These are phyloP conservation scores for Blastobotrys indianensis DNA, from an alignment of 1,139 yeast genomes.

Conservation along the genomic window DNA sequence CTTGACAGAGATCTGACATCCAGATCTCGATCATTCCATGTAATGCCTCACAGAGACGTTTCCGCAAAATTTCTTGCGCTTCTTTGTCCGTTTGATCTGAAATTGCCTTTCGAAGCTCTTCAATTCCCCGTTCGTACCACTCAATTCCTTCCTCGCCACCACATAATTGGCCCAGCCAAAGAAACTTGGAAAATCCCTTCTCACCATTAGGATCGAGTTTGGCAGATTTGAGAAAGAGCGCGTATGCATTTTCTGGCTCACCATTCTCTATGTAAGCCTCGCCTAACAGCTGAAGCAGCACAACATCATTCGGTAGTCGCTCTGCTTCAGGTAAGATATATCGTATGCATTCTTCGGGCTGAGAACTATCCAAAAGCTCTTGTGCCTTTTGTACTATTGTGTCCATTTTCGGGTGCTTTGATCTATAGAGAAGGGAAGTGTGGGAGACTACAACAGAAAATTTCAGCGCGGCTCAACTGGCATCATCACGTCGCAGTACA, in stretches of 20 bases:
- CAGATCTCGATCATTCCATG: constrained; percentile 90
- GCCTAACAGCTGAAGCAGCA: constrained; percentile 48
- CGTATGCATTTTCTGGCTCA: constrained; percentile 71
- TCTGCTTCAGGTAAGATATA: constrained; percentile 16
- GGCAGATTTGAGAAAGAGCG: constrained; percentile 56
- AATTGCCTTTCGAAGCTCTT: constrained; percentile 43
- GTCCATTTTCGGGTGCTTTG: constrained; percentile 8
- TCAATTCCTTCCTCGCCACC: constrained; percentile 76
- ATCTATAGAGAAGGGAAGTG: background rate
- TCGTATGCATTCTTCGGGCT: constrained; percentile 22
- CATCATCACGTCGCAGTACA: background rate
- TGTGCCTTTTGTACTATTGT: constrained; percentile 13
- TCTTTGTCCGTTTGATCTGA: constrained; percentile 12
- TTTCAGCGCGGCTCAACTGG: constrained; percentile 3
- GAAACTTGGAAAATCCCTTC: constrained; percentile 69
- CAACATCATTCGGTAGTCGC: constrained; percentile 8
- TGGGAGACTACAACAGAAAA: background rate
- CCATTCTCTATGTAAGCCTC: constrained; percentile 76
- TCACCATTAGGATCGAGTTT: constrained; percentile 62
- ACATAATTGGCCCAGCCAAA: constrained; percentile 83
- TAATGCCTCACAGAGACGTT: constrained; percentile 64
- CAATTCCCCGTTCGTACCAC: constrained; percentile 61
- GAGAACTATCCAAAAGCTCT: constrained; percentile 19
- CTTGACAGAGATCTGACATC: constrained; percentile 99
- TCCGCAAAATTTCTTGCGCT: constrained; percentile 37